These are phyloP conservation scores for Handroanthus guayacan DNA, from an alignment of 257 asterid species.

Conservation along the genomic window DNA sequence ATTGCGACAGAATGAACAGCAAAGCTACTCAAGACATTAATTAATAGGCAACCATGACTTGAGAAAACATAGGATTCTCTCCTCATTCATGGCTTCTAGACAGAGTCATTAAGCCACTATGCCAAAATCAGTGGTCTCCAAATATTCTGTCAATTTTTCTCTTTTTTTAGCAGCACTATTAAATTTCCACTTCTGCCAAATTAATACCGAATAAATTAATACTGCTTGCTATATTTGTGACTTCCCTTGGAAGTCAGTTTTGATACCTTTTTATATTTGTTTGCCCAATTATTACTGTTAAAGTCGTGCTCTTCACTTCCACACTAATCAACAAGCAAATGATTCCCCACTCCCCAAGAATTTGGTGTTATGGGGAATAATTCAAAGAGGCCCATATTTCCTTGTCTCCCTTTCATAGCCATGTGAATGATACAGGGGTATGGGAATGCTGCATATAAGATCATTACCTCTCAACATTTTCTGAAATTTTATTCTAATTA, in stretches of 20 bases:
- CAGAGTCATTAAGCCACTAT: neutral
- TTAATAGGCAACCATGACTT: neutral
- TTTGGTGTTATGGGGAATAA: constrained; percentile 24
- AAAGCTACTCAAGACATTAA: too few relatives aligned
- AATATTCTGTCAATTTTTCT: neutral
- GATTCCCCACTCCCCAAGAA: constrained; percentile 43
- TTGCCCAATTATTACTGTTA: neutral
- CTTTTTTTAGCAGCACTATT: neutral
- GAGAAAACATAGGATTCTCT: neutral
- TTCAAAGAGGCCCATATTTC: constrained; percentile 43
- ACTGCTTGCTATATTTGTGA: neutral
- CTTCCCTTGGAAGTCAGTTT: constrained; percentile 48
- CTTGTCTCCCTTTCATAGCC: constrained; percentile 37
- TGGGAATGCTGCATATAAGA: neutral
- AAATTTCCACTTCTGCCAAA: neutral
- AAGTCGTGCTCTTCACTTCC: constrained; percentile 44
- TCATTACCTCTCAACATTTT: too few relatives aligned
- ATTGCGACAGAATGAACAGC: too few relatives aligned
- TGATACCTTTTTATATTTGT: constrained; percentile 17
- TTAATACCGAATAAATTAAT: neutral
- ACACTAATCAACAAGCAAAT: constrained; percentile 45
- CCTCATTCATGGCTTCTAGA: neutral
- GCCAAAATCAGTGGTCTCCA: neutral
- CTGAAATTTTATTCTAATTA: too few relatives aligned
- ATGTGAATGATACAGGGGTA: constrained; percentile 5